phyloP scores from a whole-genome alignment of 2,329 filamentous ascomycete species.

The Aspergillus sp. region DNA sequence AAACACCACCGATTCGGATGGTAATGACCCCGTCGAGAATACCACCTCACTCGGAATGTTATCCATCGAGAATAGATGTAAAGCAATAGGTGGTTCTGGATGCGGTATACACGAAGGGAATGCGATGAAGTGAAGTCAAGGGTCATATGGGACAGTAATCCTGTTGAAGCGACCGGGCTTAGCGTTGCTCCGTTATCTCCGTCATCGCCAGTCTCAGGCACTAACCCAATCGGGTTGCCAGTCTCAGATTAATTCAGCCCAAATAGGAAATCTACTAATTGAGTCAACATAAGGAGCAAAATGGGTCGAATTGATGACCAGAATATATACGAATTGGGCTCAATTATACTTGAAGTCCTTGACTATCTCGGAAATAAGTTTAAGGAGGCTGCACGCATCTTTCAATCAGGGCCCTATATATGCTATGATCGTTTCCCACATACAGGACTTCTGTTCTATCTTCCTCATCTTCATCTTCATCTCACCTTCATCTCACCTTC shows the following conservation, averaged over 20 bases:
- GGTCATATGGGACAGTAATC: background rate
- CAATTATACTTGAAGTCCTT: background rate
- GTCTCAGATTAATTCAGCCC: background rate
- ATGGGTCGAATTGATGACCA: background rate
- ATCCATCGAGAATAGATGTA: background rate
- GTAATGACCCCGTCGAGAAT: background rate
- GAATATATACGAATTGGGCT: background rate
- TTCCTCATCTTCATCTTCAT: background rate
- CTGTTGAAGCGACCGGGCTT: background rate
- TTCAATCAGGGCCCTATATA: background rate
- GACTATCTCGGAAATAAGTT: too few species aligned
- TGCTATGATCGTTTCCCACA: background rate
- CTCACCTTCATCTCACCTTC: background rate
- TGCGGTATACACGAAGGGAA: background rate
- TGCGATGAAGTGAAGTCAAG: background rate
- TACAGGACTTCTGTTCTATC: background rate
- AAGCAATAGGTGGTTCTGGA: too few species aligned
- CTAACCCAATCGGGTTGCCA: background rate
- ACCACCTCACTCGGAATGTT: background rate
- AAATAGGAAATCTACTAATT: background rate
- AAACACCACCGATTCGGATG: background rate
- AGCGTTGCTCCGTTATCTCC: background rate
- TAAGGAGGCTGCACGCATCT: too few species aligned
- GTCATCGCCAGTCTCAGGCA: background rate
- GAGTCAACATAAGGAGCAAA: background rate